phyloP scores from a whole-genome alignment of 2,329 filamentous ascomycete genomes.

The Annulohypoxylon truncatum region DNA sequence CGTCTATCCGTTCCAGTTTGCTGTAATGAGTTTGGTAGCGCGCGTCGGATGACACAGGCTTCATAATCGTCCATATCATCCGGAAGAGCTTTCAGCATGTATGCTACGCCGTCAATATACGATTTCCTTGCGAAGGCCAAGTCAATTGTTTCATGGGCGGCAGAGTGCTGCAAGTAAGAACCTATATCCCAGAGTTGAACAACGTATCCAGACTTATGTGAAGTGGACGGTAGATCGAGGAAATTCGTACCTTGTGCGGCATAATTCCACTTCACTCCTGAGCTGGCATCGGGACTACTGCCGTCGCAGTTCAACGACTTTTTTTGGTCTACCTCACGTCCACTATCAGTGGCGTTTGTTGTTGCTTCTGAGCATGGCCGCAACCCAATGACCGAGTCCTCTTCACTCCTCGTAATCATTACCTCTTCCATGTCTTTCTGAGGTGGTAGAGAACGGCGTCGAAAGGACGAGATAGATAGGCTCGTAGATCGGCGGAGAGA shows the following conservation, averaged over 20 bases:
- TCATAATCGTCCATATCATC: slow-evolving; percentile 67
- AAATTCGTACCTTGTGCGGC: slow-evolving; percentile 47
- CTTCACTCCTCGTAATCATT: slow-evolving; percentile 29
- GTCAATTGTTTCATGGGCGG: slow-evolving; percentile 53
- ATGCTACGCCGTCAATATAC: slow-evolving; percentile 72
- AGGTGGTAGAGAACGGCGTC: slow-evolving; percentile 16
- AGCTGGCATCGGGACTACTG: slow-evolving; percentile 2
- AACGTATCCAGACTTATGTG: background rate
- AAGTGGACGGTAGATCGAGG: background rate
- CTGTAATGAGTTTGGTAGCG: slow-evolving; percentile 57
- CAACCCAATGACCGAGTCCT: slow-evolving; percentile 26
- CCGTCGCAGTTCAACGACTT: background rate
- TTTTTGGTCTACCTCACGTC: slow-evolving; percentile 13
- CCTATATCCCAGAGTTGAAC: slow-evolving; percentile 31
- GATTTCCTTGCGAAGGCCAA: slow-evolving; percentile 67
- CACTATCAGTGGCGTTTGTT: slow-evolving; percentile 2
- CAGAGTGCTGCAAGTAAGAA: slow-evolving; percentile 43
- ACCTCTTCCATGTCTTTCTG: slow-evolving; percentile 30
- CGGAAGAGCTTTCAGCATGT: slow-evolving; percentile 73
- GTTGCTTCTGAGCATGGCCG: slow-evolving; percentile 15
- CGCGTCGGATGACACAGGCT: slow-evolving; percentile 60
- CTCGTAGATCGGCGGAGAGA: slow-evolving; percentile 59
- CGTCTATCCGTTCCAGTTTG: slow-evolving; percentile 8
- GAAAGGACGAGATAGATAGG: slow-evolving; percentile 48
- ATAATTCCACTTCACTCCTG: slow-evolving; percentile 46